Evolutionary conservation across 805 yeast species (phyloP).

Genomic region (Ogataea ramenticola): DNA sequence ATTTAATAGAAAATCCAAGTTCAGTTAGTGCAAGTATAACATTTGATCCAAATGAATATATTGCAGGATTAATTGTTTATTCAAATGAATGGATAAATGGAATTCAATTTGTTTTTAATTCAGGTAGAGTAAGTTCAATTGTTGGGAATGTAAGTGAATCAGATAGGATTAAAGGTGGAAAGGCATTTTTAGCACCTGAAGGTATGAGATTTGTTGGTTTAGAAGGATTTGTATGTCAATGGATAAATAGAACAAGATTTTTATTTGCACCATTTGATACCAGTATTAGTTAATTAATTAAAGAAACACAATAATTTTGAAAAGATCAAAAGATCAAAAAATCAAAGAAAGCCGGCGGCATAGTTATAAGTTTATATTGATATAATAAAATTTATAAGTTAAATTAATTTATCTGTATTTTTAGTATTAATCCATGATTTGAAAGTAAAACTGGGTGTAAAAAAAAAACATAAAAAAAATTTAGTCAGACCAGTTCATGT

Average conservation of each 20-base stretch:
- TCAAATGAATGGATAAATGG: constrained; percentile 73
- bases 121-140: constrained; percentile 45
- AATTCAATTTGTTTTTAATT: constrained; percentile 58
- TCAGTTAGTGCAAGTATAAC: constrained; percentile 45
- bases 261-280: constrained; percentile 34
- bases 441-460: no score
- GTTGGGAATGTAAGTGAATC: constrained; percentile 71
- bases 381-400: no score
- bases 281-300: no score
- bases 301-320: no score
- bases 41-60: constrained; percentile 47
- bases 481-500: no score
- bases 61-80: constrained; percentile 47
- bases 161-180: constrained; percentile 40
- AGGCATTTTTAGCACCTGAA: constrained; percentile 44
- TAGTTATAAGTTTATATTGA: no score
- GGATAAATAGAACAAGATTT: constrained; percentile 74
- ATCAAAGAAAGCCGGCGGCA: no score
- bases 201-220: constrained; percentile 61
- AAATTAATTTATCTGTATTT: no score
- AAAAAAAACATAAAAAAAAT: no score
- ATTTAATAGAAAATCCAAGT: constrained; percentile 46
- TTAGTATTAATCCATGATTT: no score
- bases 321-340: no score
- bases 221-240: constrained; percentile 57